phyloP scores from a whole-genome alignment of 768 basidiomycete species.

The Galerina marginata region DNA sequence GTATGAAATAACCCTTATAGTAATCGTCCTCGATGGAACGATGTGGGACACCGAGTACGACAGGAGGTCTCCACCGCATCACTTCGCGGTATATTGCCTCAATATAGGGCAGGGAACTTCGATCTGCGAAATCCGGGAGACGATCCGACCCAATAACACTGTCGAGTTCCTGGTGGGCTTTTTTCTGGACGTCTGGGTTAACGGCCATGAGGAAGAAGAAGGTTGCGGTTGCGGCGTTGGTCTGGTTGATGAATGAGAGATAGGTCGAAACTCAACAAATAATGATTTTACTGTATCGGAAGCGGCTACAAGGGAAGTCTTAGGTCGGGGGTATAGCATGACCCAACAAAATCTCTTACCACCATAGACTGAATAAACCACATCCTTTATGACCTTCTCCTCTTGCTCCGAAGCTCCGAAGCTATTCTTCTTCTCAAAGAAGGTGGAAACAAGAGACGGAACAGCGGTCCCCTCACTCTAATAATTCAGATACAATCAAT shows the following conservation, averaged over 20 bases:
- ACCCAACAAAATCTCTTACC: constrained; percentile 7
- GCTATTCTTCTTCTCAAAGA: constrained; percentile 5
- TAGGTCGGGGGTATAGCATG: background rate
- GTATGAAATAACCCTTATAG: constrained; percentile 46
- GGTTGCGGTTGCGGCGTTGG: constrained; percentile 15
- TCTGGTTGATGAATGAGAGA: background rate
- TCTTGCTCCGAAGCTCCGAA: background rate
- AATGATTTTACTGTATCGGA: constrained; percentile 18
- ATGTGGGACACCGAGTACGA: constrained; percentile 33
- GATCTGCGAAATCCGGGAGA: constrained; percentile 33
- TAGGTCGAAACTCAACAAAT: background rate
- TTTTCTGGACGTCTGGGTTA: constrained; percentile 35
- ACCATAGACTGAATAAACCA: constrained; percentile 18
- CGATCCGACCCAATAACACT: constrained; percentile 32
- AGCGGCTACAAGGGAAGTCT: constrained; percentile 5
- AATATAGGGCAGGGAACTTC: constrained; percentile 28
- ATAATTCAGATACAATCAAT: no score
- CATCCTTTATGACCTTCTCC: constrained; percentile 4
- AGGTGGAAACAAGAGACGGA: constrained; percentile 14
- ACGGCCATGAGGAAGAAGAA: constrained; percentile 35
- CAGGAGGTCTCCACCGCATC: constrained; percentile 7
- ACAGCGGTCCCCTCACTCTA: constrained; percentile 11
- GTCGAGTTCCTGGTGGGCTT: constrained; percentile 41
- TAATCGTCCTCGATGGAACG: constrained; percentile 39
- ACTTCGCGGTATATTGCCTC: constrained; percentile 22